These are phyloP conservation scores for Phytophthora podocarpi DNA, from an alignment of 352 stramenopile species.

Conservation along the genomic window DNA sequence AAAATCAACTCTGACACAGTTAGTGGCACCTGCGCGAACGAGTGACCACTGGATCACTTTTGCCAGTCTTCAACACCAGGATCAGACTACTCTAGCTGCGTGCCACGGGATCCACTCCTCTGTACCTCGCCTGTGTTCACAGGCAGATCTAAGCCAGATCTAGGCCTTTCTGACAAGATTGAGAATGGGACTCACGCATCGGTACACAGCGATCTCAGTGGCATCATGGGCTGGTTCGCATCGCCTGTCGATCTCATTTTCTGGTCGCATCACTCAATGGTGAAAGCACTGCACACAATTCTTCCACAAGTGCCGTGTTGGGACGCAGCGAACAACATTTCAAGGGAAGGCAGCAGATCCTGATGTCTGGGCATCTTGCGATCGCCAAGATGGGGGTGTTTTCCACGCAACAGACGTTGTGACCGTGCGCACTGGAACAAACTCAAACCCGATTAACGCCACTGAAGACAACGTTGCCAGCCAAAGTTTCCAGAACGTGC, in stretches of 20 bases:
- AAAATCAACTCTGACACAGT: too few species aligned
- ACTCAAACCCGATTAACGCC: slow-evolving; percentile 22
- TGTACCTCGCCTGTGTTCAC: slow-evolving; percentile 50
- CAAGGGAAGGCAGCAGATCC: slow-evolving; percentile 42
- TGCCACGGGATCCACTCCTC: too few species aligned
- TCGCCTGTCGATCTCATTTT: slow-evolving; percentile 63
- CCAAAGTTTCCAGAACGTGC: slow-evolving; percentile 31
- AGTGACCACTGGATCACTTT: too few species aligned
- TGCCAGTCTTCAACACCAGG: too few species aligned
- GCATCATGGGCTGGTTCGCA: slow-evolving; percentile 39
- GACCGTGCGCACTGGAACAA: slow-evolving; percentile 37
- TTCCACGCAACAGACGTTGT: too few species aligned
- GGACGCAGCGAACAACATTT: slow-evolving; percentile 37
- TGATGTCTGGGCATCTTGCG: too few species aligned
- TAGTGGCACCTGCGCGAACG: too few species aligned
- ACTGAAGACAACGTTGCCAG: slow-evolving; percentile 33
- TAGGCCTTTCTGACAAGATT: background rate
- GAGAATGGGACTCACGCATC: slow-evolving; percentile 3
- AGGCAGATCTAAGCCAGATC: background rate
- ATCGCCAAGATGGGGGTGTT: too few species aligned
- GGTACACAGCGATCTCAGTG: slow-evolving; percentile 40
- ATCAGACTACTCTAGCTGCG: too few species aligned
- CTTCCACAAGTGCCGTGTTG: slow-evolving; percentile 64
- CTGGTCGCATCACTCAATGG: slow-evolving; percentile 64
- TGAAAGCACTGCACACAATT: slow-evolving; percentile 63